These are phyloP conservation scores for Tephrocybe sp. DNA, from an alignment of 768 basidiomycete genomes.

Conservation along the genomic window DNA sequence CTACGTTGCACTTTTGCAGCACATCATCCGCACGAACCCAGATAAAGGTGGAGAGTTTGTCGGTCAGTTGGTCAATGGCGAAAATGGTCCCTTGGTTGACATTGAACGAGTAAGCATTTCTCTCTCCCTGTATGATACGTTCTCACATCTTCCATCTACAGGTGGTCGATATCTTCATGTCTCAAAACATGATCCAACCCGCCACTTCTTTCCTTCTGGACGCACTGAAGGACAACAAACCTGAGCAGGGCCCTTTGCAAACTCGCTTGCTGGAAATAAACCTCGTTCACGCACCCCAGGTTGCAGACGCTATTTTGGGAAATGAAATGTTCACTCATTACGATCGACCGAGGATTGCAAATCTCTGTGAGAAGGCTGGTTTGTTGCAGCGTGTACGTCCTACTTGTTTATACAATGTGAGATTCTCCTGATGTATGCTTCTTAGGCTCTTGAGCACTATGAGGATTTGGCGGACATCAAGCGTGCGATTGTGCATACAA, in stretches of 20 bases:
- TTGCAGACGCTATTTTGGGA: constrained; percentile 97
- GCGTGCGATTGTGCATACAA: constrained; percentile 92
- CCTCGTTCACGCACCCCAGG: constrained; percentile 94
- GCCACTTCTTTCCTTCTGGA: constrained; percentile 97
- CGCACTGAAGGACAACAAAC: constrained; percentile 96
- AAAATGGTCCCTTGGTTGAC: constrained; percentile 88
- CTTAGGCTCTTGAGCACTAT: constrained; percentile 95
- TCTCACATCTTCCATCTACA: constrained; percentile 21
- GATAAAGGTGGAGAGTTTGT: constrained; percentile 99
- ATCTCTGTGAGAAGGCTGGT: constrained; percentile 98
- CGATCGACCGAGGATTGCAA: constrained; percentile 94
- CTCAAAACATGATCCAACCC: constrained; percentile 98
- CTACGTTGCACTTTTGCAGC: constrained; percentile 88
- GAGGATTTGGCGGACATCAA: constrained; percentile 99
- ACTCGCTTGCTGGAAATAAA: constrained; percentile 98
- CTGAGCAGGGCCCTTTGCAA: constrained; percentile 94
- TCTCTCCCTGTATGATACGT: constrained; percentile 3
- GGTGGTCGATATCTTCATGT: constrained; percentile 99
- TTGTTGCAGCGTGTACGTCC: constrained; percentile 80
- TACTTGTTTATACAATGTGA: background rate
- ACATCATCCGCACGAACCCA: constrained; percentile 93
- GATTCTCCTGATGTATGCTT: background rate
- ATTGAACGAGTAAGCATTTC: constrained; percentile 70
- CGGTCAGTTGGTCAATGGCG: constrained; percentile 90
- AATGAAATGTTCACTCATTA: constrained; percentile 99